phyloP scores from a whole-genome alignment of 2,329 filamentous ascomycete species.

The Xylariaceae sp. region DNA sequence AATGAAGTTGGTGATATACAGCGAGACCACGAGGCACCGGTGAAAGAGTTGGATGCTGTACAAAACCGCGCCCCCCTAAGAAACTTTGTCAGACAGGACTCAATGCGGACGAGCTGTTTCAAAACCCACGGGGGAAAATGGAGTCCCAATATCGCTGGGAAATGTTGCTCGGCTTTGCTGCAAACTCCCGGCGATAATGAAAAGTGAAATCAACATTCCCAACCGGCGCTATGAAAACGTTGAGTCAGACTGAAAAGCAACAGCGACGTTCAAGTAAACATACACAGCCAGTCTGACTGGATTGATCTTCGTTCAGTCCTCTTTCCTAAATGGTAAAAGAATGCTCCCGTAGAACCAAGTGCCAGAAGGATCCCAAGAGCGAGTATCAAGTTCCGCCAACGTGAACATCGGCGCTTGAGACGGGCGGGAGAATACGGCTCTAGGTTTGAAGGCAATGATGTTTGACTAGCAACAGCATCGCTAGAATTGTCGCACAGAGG shows the following conservation, averaged over 20 bases:
- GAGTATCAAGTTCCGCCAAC: not conserved
- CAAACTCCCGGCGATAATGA: not conserved
- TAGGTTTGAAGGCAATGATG: not conserved
- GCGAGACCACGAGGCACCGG: not conserved
- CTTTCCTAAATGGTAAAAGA: not conserved
- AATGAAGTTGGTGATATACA: conserved; percentile 7
- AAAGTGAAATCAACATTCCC: not conserved
- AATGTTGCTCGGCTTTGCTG: not conserved
- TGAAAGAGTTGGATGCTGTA: conserved; percentile 1
- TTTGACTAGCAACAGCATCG: not conserved
- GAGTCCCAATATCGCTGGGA: not conserved
- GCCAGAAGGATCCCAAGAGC: not conserved
- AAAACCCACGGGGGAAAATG: not conserved
- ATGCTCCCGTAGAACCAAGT: not conserved
- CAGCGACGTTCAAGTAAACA: too few relatives aligned
- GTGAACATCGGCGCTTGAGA: too few relatives aligned
- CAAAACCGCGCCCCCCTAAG: not conserved
- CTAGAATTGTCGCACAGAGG: not conserved
- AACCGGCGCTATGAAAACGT: not conserved
- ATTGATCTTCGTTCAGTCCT: not conserved
- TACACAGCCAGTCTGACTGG: not conserved
- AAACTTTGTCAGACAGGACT: too few relatives aligned
- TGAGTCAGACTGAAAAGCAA: too few relatives aligned
- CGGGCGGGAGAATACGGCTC: too few relatives aligned
- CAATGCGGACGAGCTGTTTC: not conserved